Percentiles rank a stretch among this genome's conserved stretches.
Evolutionary conservation across 805 yeast species (phyloP).

Genomic region (Saccharomycopsis capsularis): DNA sequence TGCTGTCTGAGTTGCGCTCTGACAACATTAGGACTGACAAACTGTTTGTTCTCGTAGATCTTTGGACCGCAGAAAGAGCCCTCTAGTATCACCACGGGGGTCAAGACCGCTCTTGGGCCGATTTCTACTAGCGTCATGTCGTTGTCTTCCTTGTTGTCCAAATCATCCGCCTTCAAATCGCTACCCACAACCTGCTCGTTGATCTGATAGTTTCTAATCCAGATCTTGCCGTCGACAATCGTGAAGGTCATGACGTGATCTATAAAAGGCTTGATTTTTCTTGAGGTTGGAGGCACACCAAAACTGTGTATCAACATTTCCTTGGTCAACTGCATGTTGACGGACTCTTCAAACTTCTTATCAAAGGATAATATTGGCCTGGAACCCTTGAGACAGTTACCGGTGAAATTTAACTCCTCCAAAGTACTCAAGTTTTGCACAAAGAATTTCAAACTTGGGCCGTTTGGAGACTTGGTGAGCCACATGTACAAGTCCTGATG

Average conservation of each 20-base stretch:
- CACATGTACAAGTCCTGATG: conserved; percentile 92
- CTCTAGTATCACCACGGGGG: conserved; percentile 84
- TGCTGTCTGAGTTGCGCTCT: conserved; percentile 82
- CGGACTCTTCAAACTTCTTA: conserved; percentile 57
- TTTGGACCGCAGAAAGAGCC: conserved; percentile 98
- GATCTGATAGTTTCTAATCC: conserved; percentile 95
- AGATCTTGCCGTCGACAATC: conserved; percentile 85
- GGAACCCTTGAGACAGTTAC: conserved; percentile 92
- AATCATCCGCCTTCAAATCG: conserved; percentile 45
- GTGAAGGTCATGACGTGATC: conserved; percentile 94
- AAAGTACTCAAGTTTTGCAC: conserved; percentile 92
- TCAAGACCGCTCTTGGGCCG: conserved; percentile 93
- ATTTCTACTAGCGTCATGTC: conserved; percentile 80
- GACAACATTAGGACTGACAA: conserved; percentile 90
- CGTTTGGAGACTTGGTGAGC: conserved; percentile 95
- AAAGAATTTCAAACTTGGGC: conserved; percentile 92
- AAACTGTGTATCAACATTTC: conserved; percentile 77
- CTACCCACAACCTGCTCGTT: conserved; percentile 48
- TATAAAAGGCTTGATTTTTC: conserved; percentile 88
- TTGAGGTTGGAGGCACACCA: conserved; percentile 92
- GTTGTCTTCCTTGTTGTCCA: conserved; percentile 30
- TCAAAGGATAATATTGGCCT: conserved; percentile 92
- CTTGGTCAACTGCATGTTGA: conserved; percentile 65
- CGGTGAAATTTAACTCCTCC: conserved; percentile 93
- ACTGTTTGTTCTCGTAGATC: conserved; percentile 94